A percentile compares a stretch with the other conserved stretches of the same genome.
These are phyloP conservation scores for Rhytidiadelphus loreus DNA, from an alignment of 225 moss, liverwort and hornwort genomes.

Conservation along the genomic window DNA sequence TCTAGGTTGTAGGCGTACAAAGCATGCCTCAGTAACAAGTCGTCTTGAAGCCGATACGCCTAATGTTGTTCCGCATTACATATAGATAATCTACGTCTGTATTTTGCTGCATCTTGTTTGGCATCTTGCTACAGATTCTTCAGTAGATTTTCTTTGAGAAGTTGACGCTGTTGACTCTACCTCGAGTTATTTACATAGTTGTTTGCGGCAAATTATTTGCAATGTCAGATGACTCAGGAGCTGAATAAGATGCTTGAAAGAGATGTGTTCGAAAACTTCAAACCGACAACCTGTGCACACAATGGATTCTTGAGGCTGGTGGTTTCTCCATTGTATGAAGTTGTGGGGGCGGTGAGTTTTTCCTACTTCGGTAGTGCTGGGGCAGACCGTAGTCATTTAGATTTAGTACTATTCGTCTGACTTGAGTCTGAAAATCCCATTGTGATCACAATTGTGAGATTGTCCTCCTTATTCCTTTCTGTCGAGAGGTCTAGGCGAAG, in stretches of 20 bases:
- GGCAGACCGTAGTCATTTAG: not conserved
- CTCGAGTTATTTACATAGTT: not conserved
- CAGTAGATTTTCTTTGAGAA: not conserved
- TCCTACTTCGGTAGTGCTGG: not conserved
- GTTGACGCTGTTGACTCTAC: not conserved
- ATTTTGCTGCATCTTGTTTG: not conserved
- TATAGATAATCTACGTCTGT: not conserved
- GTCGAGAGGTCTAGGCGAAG: not conserved
- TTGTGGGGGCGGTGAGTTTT: constrained; percentile 61
- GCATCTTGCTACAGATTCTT: not conserved
- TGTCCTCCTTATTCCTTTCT: not conserved
- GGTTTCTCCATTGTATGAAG: constrained; percentile 66
- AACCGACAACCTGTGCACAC: constrained; percentile 32
- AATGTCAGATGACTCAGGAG: constrained; percentile 67
- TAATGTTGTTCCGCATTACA: not conserved
- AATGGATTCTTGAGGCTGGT: constrained; percentile 59
- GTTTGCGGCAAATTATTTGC: not conserved
- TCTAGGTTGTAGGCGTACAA: not conserved
- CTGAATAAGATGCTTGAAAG: constrained; percentile 58
- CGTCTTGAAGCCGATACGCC: not conserved
- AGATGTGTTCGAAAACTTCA: constrained; percentile 6
- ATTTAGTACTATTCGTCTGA: not conserved
- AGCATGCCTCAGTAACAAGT: not conserved
- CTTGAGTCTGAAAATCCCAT: not conserved
- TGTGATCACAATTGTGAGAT: not conserved